Conservation (phyloP, 2,329 filamentous ascomycete genomes). For the Hymenoscyphus fructigenus region DNA sequence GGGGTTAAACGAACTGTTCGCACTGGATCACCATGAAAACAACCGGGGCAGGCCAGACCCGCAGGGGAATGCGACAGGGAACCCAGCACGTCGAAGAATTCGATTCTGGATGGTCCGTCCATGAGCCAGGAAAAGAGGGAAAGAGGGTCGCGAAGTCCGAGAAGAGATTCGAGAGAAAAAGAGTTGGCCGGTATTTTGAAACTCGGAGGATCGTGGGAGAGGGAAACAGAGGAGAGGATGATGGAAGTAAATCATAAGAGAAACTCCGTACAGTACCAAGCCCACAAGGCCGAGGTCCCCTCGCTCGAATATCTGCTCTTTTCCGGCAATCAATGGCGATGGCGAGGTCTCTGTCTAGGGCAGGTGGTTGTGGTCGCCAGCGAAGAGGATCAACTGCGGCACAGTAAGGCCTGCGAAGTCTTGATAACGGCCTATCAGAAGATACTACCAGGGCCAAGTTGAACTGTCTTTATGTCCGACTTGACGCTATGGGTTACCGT, state of each 20-base stretch:
- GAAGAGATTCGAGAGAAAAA: constrained; percentile 1
- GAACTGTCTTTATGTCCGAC: background rate
- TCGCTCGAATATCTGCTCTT: background rate
- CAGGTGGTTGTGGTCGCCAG: background rate
- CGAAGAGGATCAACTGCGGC: constrained; percentile 1
- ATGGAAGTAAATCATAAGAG: background rate
- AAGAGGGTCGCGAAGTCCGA: background rate
- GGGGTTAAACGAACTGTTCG: constrained; percentile 13
- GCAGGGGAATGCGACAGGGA: constrained; percentile 1
- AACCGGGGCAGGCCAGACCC: background rate
- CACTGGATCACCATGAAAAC: constrained; percentile 10
- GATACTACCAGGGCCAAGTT: background rate
- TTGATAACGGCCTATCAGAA: background rate
- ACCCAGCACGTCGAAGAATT: background rate
- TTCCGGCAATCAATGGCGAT: background rate
- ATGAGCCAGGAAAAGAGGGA: background rate
- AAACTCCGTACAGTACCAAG: background rate
- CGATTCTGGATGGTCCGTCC: background rate
- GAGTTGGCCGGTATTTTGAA: constrained; percentile 4
- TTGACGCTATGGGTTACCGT: constrained; percentile 2
- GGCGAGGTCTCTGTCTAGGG: background rate
- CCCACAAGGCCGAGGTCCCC: background rate
- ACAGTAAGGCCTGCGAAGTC: background rate
- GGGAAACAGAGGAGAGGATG: background rate
- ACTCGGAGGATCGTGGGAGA: constrained; percentile 2